Evolutionary conservation across 1,284 basidiomycete genomes (phyloP), one percentile per base, ranked within the genome.

Genomic region (Boletus semigastroideus): DNA sequence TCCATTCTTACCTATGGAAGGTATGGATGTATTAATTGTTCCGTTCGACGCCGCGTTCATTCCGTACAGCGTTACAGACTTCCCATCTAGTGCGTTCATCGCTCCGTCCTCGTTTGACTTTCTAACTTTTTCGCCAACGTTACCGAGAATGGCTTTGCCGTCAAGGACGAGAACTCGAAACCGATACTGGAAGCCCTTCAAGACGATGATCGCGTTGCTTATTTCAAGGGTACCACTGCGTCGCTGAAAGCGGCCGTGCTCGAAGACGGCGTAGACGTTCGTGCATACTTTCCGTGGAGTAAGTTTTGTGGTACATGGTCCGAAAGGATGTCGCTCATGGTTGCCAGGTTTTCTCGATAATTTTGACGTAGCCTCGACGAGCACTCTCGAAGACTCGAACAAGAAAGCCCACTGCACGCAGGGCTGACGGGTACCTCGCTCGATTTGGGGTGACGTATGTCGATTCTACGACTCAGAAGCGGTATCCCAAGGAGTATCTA

Each of bases 221-320:
- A 88, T 69, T 91, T 82, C 73, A 69, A 74, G 28, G 87, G 83
- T 7, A 83, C 84, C 54, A 82, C 84, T 12, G 65, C 75, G 10
- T 79, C 83, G 0, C 62, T 91, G 33, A 69, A 80, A 36, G 74
- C 76, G 14, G 85, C 87, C n/a, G 72, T 86, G 27, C 70, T 74
- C 42, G 73, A 82, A 50, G 87, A 91, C 63, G 81, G 82, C 7
- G 84, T 89, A 16, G 80, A 85, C 50, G 71, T 90, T 45, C 69
- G 78, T 39, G 79, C 80, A 1, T 91, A 90, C 69, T 87, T 90
- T 71, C 82, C 83, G 14, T 88, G 85, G 84, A 86, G 81, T 81
- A 52, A 53, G 74, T 66, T 53, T 30, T 16, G 49, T 28, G 22
- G 22, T 1, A 22, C 40, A 42, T 17, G 14, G 47, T 53, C 13